Evolutionary conservation across 805 yeast species (phyloP).

Genomic region (Sugiyamaella mastotermitis): DNA sequence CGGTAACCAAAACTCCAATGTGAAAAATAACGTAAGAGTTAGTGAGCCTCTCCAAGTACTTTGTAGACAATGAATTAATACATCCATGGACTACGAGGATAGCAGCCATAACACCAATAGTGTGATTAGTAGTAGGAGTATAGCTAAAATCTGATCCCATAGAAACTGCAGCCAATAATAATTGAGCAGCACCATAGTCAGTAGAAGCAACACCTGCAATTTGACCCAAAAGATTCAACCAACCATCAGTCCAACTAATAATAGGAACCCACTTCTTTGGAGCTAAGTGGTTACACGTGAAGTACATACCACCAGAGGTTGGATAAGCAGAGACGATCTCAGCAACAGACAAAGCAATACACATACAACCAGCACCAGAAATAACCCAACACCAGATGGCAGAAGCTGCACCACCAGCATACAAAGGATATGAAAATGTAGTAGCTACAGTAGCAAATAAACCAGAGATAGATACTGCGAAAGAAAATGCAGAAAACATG

Average conservation of each 20-base stretch:
- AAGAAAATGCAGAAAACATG: slow-evolving; percentile 56
- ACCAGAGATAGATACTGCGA: slow-evolving; percentile 61
- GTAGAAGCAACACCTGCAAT: slow-evolving; percentile 33
- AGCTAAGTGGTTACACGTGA: slow-evolving; percentile 17
- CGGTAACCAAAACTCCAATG: slow-evolving; percentile 15
- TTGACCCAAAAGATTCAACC: slow-evolving; percentile 43
- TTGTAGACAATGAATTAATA: slow-evolving; percentile 18
- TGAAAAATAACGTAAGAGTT: slow-evolving; percentile 20
- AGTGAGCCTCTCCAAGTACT: slow-evolving; percentile 17
- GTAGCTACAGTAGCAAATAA: slow-evolving; percentile 58
- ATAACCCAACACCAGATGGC: slow-evolving; percentile 59
- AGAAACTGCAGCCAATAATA: slow-evolving; percentile 30
- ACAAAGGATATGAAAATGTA: slow-evolving; percentile 41
- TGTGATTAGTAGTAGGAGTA: slow-evolving; percentile 25
- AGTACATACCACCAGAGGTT: slow-evolving; percentile 22
- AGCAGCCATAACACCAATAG: slow-evolving; percentile 28
- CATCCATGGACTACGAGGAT: slow-evolving; percentile 17
- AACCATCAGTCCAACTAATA: slow-evolving; percentile 33
- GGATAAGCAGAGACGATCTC: slow-evolving; percentile 44
- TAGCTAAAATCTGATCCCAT: slow-evolving; percentile 29
- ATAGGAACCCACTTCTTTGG: slow-evolving; percentile 44
- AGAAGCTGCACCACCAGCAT: slow-evolving; percentile 58
- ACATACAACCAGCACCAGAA: slow-evolving; percentile 47
- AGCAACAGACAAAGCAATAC: slow-evolving; percentile 61
- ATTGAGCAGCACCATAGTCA: slow-evolving; percentile 31